Base-by-base conservation (phyloP, 345 rosid genomes). In the Eucalyptus polybractea region DNA sequence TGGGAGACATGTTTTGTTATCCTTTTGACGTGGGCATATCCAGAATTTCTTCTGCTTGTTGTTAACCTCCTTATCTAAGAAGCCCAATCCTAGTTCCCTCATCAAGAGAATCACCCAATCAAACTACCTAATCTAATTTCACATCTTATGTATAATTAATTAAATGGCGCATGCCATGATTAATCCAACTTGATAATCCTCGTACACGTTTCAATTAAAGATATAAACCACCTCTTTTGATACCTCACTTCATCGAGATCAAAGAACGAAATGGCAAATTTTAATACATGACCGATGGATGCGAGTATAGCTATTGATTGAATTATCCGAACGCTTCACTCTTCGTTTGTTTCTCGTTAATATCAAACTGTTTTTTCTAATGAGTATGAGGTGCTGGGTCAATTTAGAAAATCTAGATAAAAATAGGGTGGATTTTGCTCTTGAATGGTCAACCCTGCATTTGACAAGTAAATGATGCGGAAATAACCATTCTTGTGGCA, bases 271-370 rank as follows among this genome's bases (percentile, higher is more conserved):
- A 21, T 2, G 42, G 0, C 15, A 6, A 37, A 37, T 76, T 0
- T 21, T 11, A 11, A 40, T 12, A 1, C 15, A 40, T 1, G 6
- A 3, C 3, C 0, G 1, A 5, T 10, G 21, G 13, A 13, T 37
- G 0, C 2, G 13, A 9, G 9, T 31, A 14, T 7, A 2, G 2
- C 21, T 15, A n/a, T 7, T n/a, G 56, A 51, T n/a, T 7, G 37
- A 14, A n/a, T 0, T 65, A 29, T 14, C 0, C 16, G 2, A 65
- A n/a, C 1, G 5, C 4, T n/a, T 4, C 9, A 1, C 76, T 65
- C 22, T 67, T 16, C 6, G 2, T 67, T 67, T 15, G 11, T 67
- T 67, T 67, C 80, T 31, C 21, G 31, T 67, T 67, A 31, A 16
- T 3, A 67, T 67, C 3, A 0, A n/a, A 67, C 3, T 31, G 1